A percentile compares a stretch with the other conserved stretches of the same genome.
Evolutionary conservation across 495 filamentous ascomycete species (phyloP).

Genomic region (Penicillium flavigenum): DNA sequence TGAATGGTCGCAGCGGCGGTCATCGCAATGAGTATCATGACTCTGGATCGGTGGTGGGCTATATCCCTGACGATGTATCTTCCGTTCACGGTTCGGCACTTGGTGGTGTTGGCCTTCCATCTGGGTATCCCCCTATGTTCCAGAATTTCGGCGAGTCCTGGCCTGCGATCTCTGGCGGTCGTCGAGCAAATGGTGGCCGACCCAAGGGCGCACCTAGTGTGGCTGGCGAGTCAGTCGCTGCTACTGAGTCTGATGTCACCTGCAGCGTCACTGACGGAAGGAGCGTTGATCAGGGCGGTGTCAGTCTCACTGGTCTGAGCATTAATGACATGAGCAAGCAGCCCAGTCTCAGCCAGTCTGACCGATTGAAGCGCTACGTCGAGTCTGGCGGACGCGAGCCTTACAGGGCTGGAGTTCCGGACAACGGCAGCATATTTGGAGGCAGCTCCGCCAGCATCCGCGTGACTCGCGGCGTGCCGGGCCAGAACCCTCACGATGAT

Average conservation of each 20-base stretch:
- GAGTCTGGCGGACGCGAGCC: slow-evolving; percentile 66
- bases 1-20: slow-evolving; percentile 53
- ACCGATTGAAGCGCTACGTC: slow-evolving; percentile 83
- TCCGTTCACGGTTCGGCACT: slow-evolving; percentile 92
- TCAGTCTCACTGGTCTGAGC: slow-evolving; percentile 77
- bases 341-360: slow-evolving; percentile 79
- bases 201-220: slow-evolving; percentile 69
- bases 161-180: slow-evolving; percentile 70
- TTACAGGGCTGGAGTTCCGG: slow-evolving; percentile 47
- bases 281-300: slow-evolving; percentile 75
- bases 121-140: slow-evolving; percentile 93
- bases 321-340: slow-evolving; percentile 75
- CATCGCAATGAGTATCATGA: slow-evolving; percentile 74
- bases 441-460: slow-evolving; percentile 66
- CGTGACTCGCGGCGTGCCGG: slow-evolving; percentile 49
- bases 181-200: slow-evolving; percentile 60
- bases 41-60: slow-evolving; percentile 82
- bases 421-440: slow-evolving; percentile 69
- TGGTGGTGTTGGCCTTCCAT: slow-evolving; percentile 74
- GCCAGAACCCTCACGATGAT: slow-evolving; percentile 57
- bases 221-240: slow-evolving; percentile 86
- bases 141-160: slow-evolving; percentile 87
- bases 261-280: slow-evolving; percentile 69
- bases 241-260: slow-evolving; percentile 81
- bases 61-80: slow-evolving; percentile 96